A percentile compares a stretch with the other conserved stretches of the same genome.
Conservation (phyloP, 2,329 filamentous ascomycete species). For the Ceratocystis harringtonii region DNA sequence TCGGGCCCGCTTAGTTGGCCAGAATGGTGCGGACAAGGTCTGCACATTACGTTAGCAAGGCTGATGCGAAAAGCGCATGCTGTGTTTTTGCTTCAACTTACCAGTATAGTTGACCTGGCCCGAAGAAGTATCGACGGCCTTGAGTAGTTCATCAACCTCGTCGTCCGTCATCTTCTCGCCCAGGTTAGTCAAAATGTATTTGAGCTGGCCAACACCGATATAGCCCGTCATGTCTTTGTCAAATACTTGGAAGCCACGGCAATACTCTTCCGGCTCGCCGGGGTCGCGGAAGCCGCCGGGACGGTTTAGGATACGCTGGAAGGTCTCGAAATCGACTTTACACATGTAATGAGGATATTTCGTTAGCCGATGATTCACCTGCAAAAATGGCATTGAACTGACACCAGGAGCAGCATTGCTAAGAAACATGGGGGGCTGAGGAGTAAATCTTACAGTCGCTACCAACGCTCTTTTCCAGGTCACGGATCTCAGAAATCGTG, state of each 20-base stretch:
- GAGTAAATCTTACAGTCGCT: constrained; percentile 61
- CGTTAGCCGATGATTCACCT: background rate
- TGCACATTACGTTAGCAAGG: constrained; percentile 24
- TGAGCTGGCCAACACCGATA: constrained; percentile 92
- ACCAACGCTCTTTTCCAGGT: constrained; percentile 80
- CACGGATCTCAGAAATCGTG: constrained; percentile 79
- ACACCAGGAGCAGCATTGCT: background rate
- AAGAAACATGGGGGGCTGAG: background rate
- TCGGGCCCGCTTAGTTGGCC: constrained; percentile 46
- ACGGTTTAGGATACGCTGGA: constrained; percentile 91
- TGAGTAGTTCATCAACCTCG: constrained; percentile 95
- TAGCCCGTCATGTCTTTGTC: constrained; percentile 98
- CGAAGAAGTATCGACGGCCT: constrained; percentile 90
- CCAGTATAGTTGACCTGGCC: constrained; percentile 97
- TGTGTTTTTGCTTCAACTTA: constrained; percentile 30
- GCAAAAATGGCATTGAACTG: background rate
- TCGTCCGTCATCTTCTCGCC: constrained; percentile 99
- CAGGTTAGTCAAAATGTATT: constrained; percentile 94
- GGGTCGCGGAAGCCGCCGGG: constrained; percentile 97
- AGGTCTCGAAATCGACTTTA: constrained; percentile 92
- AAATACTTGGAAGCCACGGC: constrained; percentile 96
- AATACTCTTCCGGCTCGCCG: constrained; percentile 95
- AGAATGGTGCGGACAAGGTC: constrained; percentile 78
- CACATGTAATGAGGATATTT: background rate
- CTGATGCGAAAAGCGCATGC: background rate